These are phyloP conservation scores for Penicillium roqueforti DNA, from an alignment of 495 filamentous ascomycete genomes.

Conservation along the genomic window DNA sequence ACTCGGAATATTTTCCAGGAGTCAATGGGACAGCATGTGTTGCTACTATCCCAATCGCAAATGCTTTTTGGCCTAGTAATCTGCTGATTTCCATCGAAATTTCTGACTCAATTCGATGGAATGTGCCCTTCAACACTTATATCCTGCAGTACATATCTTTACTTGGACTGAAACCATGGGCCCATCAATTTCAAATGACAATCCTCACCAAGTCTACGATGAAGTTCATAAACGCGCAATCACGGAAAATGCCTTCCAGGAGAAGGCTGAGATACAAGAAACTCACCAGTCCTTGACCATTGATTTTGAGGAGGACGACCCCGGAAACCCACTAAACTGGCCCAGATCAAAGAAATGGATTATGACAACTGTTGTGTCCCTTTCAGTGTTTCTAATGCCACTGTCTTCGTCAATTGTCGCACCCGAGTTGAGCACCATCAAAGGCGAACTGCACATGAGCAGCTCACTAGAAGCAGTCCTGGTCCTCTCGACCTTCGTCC, in stretches of 20 bases:
- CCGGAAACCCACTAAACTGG: slow-evolving; percentile 6
- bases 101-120: not conserved
- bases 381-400: slow-evolving; percentile 11
- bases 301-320: not conserved
- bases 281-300: not conserved
- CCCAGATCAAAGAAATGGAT: slow-evolving; percentile 6
- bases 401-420: slow-evolving; percentile 60
- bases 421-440: slow-evolving; percentile 50
- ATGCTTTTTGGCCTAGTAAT: not conserved
- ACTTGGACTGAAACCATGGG: not conserved
- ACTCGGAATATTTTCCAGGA: not conserved
- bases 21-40: not conserved
- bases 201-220: not conserved
- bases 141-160: not conserved
- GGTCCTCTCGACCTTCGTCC: slow-evolving; percentile 45
- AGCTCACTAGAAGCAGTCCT: slow-evolving; percentile 47
- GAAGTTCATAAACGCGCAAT: not conserved
- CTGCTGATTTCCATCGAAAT: not conserved
- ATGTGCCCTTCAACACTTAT: not conserved
- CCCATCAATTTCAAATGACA: not conserved
- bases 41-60: not conserved
- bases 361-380: not conserved
- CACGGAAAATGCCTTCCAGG: not conserved
- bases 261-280: not conserved
- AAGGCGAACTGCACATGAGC: slow-evolving; percentile 51